A percentile compares a stretch with the other conserved stretches of the same genome.
phyloP scores from a whole-genome alignment of 805 yeast genomes.

The Sungouiella thailandica region DNA sequence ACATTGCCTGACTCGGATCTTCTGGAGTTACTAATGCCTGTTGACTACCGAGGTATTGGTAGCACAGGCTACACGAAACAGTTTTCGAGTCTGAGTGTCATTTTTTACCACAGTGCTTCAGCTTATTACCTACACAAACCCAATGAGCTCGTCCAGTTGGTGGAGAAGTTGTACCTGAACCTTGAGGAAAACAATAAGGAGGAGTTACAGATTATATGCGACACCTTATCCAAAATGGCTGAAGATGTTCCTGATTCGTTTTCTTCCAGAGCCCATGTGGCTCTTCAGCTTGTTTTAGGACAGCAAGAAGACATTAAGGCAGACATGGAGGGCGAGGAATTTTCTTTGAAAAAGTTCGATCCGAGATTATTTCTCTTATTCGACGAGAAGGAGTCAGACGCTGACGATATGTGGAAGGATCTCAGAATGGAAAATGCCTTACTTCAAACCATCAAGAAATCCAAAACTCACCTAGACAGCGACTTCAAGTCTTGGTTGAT shows the following conservation, averaged over 20 bases:
- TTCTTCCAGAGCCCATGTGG: neutral
- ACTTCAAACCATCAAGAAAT: neutral
- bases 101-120: constrained; percentile 3
- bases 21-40: constrained; percentile 6
- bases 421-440: constrained; percentile 2
- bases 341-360: constrained; percentile 2
- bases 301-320: constrained; percentile 1
- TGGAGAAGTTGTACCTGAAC: neutral
- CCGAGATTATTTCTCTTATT: constrained; percentile 9
- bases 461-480: neutral
- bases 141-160: constrained; percentile 1
- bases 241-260: neutral
- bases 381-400: neutral
- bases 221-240: no score
- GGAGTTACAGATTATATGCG: no score
- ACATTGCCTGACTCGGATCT: constrained; percentile 6
- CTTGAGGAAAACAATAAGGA: neutral
- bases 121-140: constrained; percentile 3
- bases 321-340: neutral
- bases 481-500: constrained; percentile 10
- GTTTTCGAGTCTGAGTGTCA: constrained; percentile 3
- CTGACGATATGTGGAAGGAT: constrained; percentile 4
- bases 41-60: neutral
- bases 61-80: constrained; percentile 1
- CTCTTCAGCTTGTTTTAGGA: constrained; percentile 6